phyloP scores from a whole-genome alignment of 2,329 filamentous ascomycete genomes.

The Xylariales sp. region DNA sequence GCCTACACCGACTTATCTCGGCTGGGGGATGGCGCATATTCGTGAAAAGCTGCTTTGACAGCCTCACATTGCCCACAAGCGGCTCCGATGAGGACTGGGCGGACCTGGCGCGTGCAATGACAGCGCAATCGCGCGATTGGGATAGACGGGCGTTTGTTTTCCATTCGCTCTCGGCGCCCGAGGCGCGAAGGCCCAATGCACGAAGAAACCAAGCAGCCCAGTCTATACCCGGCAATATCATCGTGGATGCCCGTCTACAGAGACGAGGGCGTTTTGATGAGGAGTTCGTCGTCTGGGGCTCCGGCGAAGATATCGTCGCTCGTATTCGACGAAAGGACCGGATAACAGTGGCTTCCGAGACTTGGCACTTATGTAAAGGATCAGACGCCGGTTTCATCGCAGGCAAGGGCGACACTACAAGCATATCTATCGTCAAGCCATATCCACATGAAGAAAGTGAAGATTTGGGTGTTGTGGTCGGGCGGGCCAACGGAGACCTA shows the following conservation, averaged over 20 bases:
- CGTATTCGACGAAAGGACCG: constrained; percentile 52
- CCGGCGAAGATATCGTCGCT: constrained; percentile 63
- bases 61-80: constrained; percentile 50
- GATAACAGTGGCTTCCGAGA: constrained; percentile 32
- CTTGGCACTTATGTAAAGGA: constrained; percentile 57
- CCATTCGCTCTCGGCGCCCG: constrained; percentile 45
- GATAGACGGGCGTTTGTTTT: constrained; percentile 60
- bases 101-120: constrained; percentile 58
- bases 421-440: constrained; percentile 58
- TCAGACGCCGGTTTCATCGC: constrained; percentile 53
- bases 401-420: constrained; percentile 63
- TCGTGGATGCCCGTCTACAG: constrained; percentile 59
- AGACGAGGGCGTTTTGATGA: constrained; percentile 48
- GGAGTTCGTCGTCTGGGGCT: constrained; percentile 63
- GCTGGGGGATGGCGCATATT: constrained; percentile 64
- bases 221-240: constrained; percentile 57
- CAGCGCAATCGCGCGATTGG: constrained; percentile 65
- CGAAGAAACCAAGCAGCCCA: constrained; percentile 43
- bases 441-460: constrained; percentile 36
- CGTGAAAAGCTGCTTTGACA: constrained; percentile 58
- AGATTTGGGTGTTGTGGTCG: constrained; percentile 55
- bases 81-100: constrained; percentile 44
- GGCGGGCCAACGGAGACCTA: constrained; percentile 63
- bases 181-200: constrained; percentile 20
- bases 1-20: constrained; percentile 54